Base-by-base conservation (phyloP, 2,329 filamentous ascomycete genomes). In the Calonectria pseudoreteaudii region DNA sequence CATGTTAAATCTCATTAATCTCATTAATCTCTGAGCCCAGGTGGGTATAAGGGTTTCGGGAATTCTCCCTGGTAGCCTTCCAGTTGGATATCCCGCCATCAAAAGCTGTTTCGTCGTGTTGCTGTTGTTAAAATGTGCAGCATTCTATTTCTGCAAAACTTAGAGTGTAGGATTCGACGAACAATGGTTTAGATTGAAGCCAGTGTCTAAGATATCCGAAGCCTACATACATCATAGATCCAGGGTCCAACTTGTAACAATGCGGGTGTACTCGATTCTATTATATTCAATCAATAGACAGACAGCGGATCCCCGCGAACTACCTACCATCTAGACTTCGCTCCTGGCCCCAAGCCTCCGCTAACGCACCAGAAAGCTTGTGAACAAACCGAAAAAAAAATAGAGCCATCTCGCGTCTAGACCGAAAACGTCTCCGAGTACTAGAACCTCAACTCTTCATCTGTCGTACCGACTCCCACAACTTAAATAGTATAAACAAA, bases 21-120 rank as follows among this genome's bases (percentile, higher is more conserved):
- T 96, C 93, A 87, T 98, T 95, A 81, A 10, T 44, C 18, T 97
- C 92, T 93, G 0, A 91, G 90, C 0, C 91, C 90, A 2, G 96
- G 82, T 9, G 86, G 1, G 92, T 88, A 82, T 96, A 96, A 11
- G 96, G 89, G 2, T 92, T 86, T n/a, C 97, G 85, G 79, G 95
- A 94, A 81, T 97, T 98, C n/a, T 95, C 95, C 10, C 91, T 89
- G 66, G 97, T 97, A 18, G 94, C 94, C 14, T 95, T 95, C 36
- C 93, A 91, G 0, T 94, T 95, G 72, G 96, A 92, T 67, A 97
- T 84, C 49, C 97, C 89, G 79, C 94, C 91, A 20, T 95, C 91
- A 20, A 70, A 70, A 2, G 80, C 71, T 82, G 85, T 23, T 14
- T 91, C 81, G 7, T 86, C 85, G 84, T 82, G 74, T 84, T 91